phyloP scores from a whole-genome alignment of 352 stramenopile genomes.

The Blastocystis sp. region DNA sequence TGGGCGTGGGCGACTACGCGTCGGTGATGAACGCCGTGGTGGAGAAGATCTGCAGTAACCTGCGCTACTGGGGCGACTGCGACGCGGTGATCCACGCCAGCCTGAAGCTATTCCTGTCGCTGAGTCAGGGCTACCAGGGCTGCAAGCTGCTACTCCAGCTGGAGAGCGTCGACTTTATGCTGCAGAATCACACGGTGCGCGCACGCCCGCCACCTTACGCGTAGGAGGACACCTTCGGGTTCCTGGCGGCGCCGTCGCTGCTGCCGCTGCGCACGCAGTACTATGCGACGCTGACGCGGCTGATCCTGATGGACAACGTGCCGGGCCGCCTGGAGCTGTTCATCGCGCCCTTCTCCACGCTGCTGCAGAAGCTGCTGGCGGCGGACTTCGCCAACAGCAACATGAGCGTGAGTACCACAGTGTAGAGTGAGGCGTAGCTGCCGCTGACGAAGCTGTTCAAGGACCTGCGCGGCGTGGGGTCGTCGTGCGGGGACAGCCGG shows the following conservation, averaged over 20 bases:
- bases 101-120: constrained; percentile 46
- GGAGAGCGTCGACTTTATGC: constrained; percentile 59
- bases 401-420: neutral
- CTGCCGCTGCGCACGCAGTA: constrained; percentile 31
- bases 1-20: constrained; percentile 48
- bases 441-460: constrained; percentile 54
- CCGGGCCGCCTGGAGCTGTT: constrained; percentile 57
- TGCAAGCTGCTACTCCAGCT: constrained; percentile 56
- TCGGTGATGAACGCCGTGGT: constrained; percentile 65
- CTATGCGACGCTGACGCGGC: constrained; percentile 38
- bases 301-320: constrained; percentile 68
- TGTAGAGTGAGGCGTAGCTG: neutral
- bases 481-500: constrained; percentile 10
- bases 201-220: neutral
- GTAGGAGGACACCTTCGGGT: constrained; percentile 56
- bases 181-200: constrained; percentile 67
- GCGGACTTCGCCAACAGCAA: neutral
- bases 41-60: constrained; percentile 55
- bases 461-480: constrained; percentile 46
- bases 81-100: constrained; percentile 18
- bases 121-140: constrained; percentile 60
- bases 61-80: constrained; percentile 59
- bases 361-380: constrained; percentile 14
- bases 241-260: constrained; percentile 14
- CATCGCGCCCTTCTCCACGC: constrained; percentile 28